Evolutionary conservation across 352 stramenopile genomes (phyloP), one percentile per base, ranked within the genome.

Genomic region (Phytophthora chlamydospora): DNA sequence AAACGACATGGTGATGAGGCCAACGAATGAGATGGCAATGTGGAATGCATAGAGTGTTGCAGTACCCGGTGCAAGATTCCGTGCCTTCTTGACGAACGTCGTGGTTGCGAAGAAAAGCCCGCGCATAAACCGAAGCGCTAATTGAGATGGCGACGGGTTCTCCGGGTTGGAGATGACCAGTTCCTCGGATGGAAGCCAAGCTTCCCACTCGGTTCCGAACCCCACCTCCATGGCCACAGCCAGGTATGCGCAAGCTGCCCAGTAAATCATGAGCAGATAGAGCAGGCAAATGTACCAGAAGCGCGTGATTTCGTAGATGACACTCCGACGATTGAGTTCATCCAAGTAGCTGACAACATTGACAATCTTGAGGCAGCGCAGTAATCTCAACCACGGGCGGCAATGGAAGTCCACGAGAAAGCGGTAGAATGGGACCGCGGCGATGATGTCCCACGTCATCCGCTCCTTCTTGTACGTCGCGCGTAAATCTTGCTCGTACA

Each of bases 261-360:
- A 90, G 40, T 87, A 91, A 52, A 90, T 85, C 17, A 68, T 54
- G 7, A 89, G 42, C 27, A 78, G 29, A 19, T 91, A 91, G 11
- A 91, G 52, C 38, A 85, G 16, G 52, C 68, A 80, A 35, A 90
- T 76, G 27, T 71, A 74, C 47, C 66, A 73, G 45, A 89, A 79
- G 19, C 78, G 75, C 16, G 83, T 79, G 45, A 73, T 43, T 56
- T 91, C 77, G 46, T 78, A 78, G 14, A 63, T 69, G 21, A 89
- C 68, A 24, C 71, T 89, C 6, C 75, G 70, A 1, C 83, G 76
- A 46, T 88, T 83, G 8, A 85, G 63, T 55, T 90, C 80, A 21
- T 76, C 64, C 62, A 89, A 62, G 48, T 89, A 89, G 24, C 49
- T 68, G 4, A 72, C 62, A 3, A 89, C 57, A 57, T 89, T 88